Conservation (phyloP, 108 stramenopile genomes). For the Cyclostephanos tholiformis region DNA sequence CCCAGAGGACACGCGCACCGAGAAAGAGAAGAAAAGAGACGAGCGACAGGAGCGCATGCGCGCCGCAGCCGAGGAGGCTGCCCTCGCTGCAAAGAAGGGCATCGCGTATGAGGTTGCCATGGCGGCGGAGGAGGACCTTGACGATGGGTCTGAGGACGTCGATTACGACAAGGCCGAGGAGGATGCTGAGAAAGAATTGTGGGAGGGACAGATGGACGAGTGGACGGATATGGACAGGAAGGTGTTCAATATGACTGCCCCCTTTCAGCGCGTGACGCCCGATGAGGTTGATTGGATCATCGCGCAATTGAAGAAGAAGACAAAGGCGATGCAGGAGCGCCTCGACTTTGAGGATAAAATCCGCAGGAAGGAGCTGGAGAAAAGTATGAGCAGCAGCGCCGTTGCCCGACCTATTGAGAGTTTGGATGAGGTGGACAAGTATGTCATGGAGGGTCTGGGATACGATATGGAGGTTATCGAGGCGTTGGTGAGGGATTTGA, state of each 20-base stretch:
- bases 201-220: slow-evolving; percentile 59
- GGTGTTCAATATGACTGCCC: slow-evolving; percentile 49
- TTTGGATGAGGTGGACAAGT: slow-evolving; percentile 40
- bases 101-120: slow-evolving; percentile 47
- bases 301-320: slow-evolving; percentile 60
- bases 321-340: slow-evolving; percentile 69
- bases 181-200: slow-evolving; percentile 83
- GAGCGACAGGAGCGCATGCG: slow-evolving; percentile 75
- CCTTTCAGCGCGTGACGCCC: slow-evolving; percentile 42
- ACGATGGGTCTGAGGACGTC: slow-evolving; percentile 53
- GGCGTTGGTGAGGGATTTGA: slow-evolving; percentile 46
- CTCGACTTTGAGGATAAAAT: slow-evolving; percentile 82
- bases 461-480: slow-evolving; percentile 46
- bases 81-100: slow-evolving; percentile 43
- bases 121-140: slow-evolving; percentile 57
- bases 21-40: slow-evolving; percentile 82
- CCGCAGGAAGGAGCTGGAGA: slow-evolving; percentile 36
- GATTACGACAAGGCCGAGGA: slow-evolving; percentile 60
- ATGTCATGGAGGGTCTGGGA: slow-evolving; percentile 54
- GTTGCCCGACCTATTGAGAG: slow-evolving; percentile 26
- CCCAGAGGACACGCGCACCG: slow-evolving; percentile 73
- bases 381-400: slow-evolving; percentile 15
- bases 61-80: slow-evolving; percentile 69
- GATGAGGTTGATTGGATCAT: slow-evolving; percentile 82
- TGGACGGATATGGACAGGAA: slow-evolving; percentile 44